Base-by-base conservation (phyloP, 352 stramenopile species). In the Phytopythium montanum region DNA sequence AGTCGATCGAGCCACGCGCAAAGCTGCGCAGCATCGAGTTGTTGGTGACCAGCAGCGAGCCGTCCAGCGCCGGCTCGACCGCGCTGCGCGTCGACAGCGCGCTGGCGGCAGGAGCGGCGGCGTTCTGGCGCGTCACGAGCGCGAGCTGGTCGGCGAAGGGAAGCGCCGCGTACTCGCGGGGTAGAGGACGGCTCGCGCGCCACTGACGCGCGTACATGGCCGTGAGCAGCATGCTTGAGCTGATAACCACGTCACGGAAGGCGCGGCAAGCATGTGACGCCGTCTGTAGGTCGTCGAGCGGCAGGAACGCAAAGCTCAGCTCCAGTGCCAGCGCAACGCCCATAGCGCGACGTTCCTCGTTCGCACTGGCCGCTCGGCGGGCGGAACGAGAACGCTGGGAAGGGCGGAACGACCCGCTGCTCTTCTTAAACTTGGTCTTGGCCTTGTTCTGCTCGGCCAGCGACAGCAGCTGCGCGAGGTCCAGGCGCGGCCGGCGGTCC, bases 21-120 rank as follows among this genome's bases (percentile, higher is more conserved):
- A 95, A 88, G 57, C 72, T 87, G 44, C 86, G 82, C 56, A 95
- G 70, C 73, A 94, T 88, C 54, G 86, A 95, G 65, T 92, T 88
- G 72, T 95, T 95, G 33, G 78, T 36, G 23, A 95, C 68, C 7
- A 69, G 68, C 59, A 73, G 73, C 33, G 66, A 85, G 53, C 69
- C 72, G 46, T 88, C 59, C 19, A 52, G 23, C 13, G 72, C 64
- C 31, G 66, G 53, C 18, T 64, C 84, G 14, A 87, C 71, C 1
- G 63, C 55, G 52, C 83, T 85, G 54, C 85, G 83, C 31, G 83
- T 91, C 54, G 79, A 76, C 55, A 95, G 64, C 56, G 71, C 58
- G 60, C 41, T 31, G 42, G 63, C 49, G 33, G 49, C 31, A 54
- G 57, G 61, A 74, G 16, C 18, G 26, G 75, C 39, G 62, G 56